Evolutionary conservation across 345 rosid species (phyloP).

Genomic region (Melastoma malabathricum): DNA sequence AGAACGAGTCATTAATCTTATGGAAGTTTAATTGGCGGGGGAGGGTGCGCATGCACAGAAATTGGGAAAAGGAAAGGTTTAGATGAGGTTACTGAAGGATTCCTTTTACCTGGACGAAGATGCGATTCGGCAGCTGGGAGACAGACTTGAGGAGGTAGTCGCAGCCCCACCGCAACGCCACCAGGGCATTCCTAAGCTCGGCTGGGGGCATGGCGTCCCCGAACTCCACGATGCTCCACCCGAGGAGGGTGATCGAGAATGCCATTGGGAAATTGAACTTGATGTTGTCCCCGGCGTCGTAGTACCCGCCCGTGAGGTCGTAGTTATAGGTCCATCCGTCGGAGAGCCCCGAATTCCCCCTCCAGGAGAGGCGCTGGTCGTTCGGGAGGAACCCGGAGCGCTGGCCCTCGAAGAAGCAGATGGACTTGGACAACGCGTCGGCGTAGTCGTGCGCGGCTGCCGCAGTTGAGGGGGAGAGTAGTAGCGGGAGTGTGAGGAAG

Average conservation of each 20-base stretch:
- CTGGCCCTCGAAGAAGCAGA: conserved; percentile 55
- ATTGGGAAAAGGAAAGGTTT: no score
- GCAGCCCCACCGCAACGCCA: conserved; percentile 75
- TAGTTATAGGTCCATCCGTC: conserved; percentile 24
- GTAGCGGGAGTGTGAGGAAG: neutral
- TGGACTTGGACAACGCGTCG: conserved; percentile 35
- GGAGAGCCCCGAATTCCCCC: conserved; percentile 35
- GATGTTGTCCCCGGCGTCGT: conserved; percentile 81
- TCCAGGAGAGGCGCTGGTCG: conserved; percentile 34
- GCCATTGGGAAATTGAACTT: conserved; percentile 84
- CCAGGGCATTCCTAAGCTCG: conserved; percentile 49
- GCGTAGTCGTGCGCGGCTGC: conserved; percentile 22
- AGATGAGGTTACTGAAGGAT: no score
- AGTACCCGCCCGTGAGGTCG: conserved; percentile 62
- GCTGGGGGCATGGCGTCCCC: conserved; percentile 46
- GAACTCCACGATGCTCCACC: conserved; percentile 72
- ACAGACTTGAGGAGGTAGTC: conserved; percentile 71
- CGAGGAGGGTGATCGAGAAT: conserved; percentile 54
- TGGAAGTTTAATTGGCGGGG: no score
- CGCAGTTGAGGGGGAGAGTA: neutral
- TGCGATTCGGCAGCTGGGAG: conserved; percentile 68
- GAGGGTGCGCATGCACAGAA: no score
- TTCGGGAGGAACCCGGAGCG: conserved; percentile 40
- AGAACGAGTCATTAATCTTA: no score
- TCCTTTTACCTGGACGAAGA: conserved; percentile 72